phyloP scores from a whole-genome alignment of 352 stramenopile genomes.

The Globisporangium paroecandrum region DNA sequence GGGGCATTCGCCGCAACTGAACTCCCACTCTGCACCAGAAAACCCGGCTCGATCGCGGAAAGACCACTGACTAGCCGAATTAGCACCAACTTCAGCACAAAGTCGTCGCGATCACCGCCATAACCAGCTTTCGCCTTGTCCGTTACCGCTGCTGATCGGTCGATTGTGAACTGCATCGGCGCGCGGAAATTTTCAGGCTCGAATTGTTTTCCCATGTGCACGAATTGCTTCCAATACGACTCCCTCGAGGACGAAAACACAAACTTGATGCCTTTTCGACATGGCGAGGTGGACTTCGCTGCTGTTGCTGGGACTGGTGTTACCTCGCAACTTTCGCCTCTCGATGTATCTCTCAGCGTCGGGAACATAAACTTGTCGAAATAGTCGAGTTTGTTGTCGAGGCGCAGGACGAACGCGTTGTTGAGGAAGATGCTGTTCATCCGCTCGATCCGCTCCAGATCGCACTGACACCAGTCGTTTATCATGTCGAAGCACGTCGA shows the following conservation, averaged over 20 bases:
- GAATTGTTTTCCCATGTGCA: slow-evolving; percentile 30
- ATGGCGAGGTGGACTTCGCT: slow-evolving; percentile 1
- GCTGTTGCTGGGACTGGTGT: too few relatives aligned
- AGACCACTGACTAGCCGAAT: slow-evolving; percentile 33
- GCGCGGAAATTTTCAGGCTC: slow-evolving; percentile 46
- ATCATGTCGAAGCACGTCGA: slow-evolving; percentile 53
- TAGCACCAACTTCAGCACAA: slow-evolving; percentile 37
- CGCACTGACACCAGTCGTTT: slow-evolving; percentile 63
- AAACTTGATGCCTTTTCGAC: slow-evolving; percentile 35
- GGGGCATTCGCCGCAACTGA: background rate
- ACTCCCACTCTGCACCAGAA: slow-evolving; percentile 23
- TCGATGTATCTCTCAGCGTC: slow-evolving; percentile 18
- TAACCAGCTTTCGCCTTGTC: background rate
- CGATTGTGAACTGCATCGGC: slow-evolving; percentile 39
- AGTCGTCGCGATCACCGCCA: slow-evolving; percentile 10
- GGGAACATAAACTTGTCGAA: slow-evolving; percentile 37
- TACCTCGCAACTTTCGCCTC: background rate
- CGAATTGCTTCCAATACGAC: slow-evolving; percentile 53
- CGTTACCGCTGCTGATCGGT: slow-evolving; percentile 12
- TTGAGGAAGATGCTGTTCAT: slow-evolving; percentile 50
- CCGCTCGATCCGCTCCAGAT: slow-evolving; percentile 43
- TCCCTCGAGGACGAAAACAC: slow-evolving; percentile 25
- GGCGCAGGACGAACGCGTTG: slow-evolving; percentile 47
- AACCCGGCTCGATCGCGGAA: slow-evolving; percentile 27
- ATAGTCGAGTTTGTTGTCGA: slow-evolving; percentile 71